Conservation (phyloP, 768 basidiomycete genomes). For the Nevesoporus exiguus region DNA sequence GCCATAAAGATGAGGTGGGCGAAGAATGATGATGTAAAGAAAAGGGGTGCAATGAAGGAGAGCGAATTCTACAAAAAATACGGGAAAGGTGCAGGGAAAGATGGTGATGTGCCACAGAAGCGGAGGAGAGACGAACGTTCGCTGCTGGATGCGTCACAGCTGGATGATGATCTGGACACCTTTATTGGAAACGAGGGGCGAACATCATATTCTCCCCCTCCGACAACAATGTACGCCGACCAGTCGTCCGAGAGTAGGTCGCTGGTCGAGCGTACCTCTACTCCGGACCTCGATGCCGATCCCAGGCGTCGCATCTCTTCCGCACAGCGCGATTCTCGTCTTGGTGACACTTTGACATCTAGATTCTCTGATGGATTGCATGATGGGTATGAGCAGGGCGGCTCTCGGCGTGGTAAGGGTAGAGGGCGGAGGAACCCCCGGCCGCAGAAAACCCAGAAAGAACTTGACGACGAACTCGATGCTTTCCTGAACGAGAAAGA, state of each 20-base stretch:
- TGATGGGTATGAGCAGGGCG: conserved; percentile 23
- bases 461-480: conserved; percentile 81
- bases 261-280: conserved; percentile 54
- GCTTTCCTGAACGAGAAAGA: conserved; percentile 62
- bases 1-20: conserved; percentile 77
- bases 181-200: conserved; percentile 53
- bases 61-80: conserved; percentile 81
- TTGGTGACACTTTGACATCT: conserved; percentile 9
- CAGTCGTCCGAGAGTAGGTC: conserved; percentile 53
- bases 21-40: conserved; percentile 65
- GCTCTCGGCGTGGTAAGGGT: conserved; percentile 28
- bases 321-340: conserved; percentile 24
- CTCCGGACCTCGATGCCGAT: conserved; percentile 38
- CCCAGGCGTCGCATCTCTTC: conserved; percentile 47
- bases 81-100: conserved; percentile 62
- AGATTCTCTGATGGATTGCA: conserved; percentile 17
- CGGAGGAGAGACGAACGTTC: conserved; percentile 35
- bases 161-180: conserved; percentile 68
- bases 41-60: conserved; percentile 65
- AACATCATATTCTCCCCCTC: conserved; percentile 41
- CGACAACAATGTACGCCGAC: conserved; percentile 68
- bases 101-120: conserved; percentile 39
- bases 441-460: conserved; percentile 61
- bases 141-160: conserved; percentile 37
- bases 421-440: conserved; percentile 40